These are phyloP conservation scores for Klebsormidium nitens DNA, from an alignment of 139 green algal genomes.

Conservation along the genomic window DNA sequence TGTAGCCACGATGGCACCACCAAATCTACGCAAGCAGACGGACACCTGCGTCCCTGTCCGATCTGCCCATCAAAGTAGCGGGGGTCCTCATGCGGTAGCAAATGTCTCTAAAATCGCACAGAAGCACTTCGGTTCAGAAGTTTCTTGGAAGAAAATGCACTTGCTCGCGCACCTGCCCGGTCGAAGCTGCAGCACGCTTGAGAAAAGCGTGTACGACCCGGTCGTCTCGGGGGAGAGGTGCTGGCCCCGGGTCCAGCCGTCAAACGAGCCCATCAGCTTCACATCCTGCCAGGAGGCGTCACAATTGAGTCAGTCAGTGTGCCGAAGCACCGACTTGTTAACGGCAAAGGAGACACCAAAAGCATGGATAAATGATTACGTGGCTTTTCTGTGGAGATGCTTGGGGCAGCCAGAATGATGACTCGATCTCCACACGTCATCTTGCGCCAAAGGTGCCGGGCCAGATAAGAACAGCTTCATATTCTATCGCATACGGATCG, in stretches of 20 bases:
- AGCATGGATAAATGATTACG: background rate
- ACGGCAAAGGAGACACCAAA: background rate
- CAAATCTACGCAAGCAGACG: too few species aligned
- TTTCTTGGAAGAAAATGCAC: too few species aligned
- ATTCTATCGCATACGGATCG: too few species aligned
- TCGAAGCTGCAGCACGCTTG: slow-evolving; percentile 18
- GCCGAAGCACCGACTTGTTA: background rate
- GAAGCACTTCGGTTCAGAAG: too few species aligned
- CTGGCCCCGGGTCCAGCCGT: slow-evolving; percentile 40
- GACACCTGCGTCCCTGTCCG: too few species aligned
- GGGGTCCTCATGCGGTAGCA: too few species aligned
- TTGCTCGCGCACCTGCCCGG: slow-evolving; percentile 36
- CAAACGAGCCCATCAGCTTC: slow-evolving; percentile 44
- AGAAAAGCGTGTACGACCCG: slow-evolving; percentile 24
- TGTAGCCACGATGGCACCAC: too few species aligned
- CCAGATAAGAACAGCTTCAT: too few species aligned
- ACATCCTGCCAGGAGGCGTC: slow-evolving; percentile 33
- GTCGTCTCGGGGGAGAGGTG: slow-evolving; percentile 31
- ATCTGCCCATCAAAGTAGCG: background rate
- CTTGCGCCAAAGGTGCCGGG: too few species aligned
- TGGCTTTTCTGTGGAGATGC: background rate
- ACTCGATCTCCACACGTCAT: too few species aligned
- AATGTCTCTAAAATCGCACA: too few species aligned
- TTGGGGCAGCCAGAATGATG: too few species aligned
- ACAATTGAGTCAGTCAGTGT: background rate